These are phyloP conservation scores for Pseudodiploospora longispora DNA, from an alignment of 2,329 filamentous ascomycete genomes.

Conservation along the genomic window DNA sequence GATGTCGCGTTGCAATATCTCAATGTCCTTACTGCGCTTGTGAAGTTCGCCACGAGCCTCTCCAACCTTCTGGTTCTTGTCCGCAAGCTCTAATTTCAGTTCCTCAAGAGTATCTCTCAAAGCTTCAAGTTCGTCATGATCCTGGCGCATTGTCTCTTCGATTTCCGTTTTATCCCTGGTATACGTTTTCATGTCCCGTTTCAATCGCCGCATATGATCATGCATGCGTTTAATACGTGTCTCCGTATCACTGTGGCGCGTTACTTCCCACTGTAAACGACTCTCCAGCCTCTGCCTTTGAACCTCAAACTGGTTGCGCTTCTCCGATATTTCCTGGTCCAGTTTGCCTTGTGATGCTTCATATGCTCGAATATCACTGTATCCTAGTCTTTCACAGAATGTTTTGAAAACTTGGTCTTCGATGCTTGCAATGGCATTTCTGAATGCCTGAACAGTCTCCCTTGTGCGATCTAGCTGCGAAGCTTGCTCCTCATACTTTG, in stretches of 20 bases:
- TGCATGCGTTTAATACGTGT: slow-evolving; percentile 63
- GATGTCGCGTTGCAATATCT: slow-evolving; percentile 63
- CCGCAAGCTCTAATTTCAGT: slow-evolving; percentile 57
- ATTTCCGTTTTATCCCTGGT: slow-evolving; percentile 66
- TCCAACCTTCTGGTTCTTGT: slow-evolving; percentile 67
- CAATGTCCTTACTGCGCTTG: slow-evolving; percentile 77
- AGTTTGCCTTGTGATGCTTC: slow-evolving; percentile 87
- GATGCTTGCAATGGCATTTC: slow-evolving; percentile 62
- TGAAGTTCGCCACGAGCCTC: slow-evolving; percentile 73
- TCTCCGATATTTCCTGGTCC: slow-evolving; percentile 82
- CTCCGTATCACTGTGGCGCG: slow-evolving; percentile 48
- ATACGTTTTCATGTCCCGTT: slow-evolving; percentile 61
- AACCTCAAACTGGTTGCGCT: slow-evolving; percentile 76
- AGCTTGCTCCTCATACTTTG: slow-evolving; percentile 68
- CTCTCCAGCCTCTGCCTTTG: slow-evolving; percentile 70
- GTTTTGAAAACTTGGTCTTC: slow-evolving; percentile 80
- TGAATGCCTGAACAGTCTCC: slow-evolving; percentile 43
- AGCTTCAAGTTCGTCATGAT: slow-evolving; percentile 69
- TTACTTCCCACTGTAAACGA: slow-evolving; percentile 49
- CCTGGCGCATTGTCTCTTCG: slow-evolving; percentile 61
- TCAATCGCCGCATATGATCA: slow-evolving; percentile 56
- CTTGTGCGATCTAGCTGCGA: slow-evolving; percentile 55
- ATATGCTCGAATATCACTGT: slow-evolving; percentile 83
- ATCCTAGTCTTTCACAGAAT: slow-evolving; percentile 84
- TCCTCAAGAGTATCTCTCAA: slow-evolving; percentile 65